A percentile compares a stretch with the other conserved stretches of the same genome.
Evolutionary conservation across 2,329 filamentous ascomycete genomes (phyloP).

Genomic region (Coleophoma eucalyptorum): DNA sequence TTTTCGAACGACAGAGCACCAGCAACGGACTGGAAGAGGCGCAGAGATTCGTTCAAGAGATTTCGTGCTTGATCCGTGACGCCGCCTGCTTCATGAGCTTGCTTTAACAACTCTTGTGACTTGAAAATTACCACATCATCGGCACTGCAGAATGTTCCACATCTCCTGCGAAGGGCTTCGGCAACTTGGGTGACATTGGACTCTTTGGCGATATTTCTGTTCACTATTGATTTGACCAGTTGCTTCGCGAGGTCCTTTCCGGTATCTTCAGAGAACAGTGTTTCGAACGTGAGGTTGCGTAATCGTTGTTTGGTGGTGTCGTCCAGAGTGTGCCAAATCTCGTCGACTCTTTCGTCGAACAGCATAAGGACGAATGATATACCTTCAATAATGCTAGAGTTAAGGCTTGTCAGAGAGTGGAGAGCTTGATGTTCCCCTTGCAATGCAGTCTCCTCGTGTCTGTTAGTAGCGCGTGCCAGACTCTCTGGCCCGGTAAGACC

Average conservation of each 20-base stretch:
- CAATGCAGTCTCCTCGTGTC: conserved; percentile 86
- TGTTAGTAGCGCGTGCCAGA: conserved; percentile 69
- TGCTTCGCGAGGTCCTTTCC: conserved; percentile 91
- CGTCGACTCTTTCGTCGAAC: conserved; percentile 88
- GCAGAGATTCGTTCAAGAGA: conserved; percentile 82
- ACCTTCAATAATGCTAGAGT: conserved; percentile 89
- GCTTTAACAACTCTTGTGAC: conserved; percentile 90
- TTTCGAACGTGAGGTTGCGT: conserved; percentile 78
- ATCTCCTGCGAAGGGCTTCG: conserved; percentile 85
- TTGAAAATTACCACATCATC: conserved; percentile 99
- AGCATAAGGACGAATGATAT: conserved; percentile 94
- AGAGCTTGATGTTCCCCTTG: conserved; percentile 94
- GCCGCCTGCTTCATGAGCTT: conserved; percentile 72
- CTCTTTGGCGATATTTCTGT: conserved; percentile 93
- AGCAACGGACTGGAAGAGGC: conserved; percentile 85
- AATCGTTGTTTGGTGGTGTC: conserved; percentile 66
- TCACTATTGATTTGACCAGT: conserved; percentile 95
- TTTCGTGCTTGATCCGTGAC: conserved; percentile 75
- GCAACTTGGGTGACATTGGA: conserved; percentile 97
- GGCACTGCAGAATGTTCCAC: conserved; percentile 94
- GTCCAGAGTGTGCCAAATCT: conserved; percentile 77
- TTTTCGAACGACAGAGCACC: conserved; percentile 78
- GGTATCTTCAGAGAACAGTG: conserved; percentile 72
- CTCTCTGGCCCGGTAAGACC: conserved; percentile 89
- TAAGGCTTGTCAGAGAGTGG: conserved; percentile 78